A percentile compares a stretch with the other conserved stretches of the same genome.
Conservation (phyloP, 495 filamentous ascomycete species). For the Neurospora discreta region DNA sequence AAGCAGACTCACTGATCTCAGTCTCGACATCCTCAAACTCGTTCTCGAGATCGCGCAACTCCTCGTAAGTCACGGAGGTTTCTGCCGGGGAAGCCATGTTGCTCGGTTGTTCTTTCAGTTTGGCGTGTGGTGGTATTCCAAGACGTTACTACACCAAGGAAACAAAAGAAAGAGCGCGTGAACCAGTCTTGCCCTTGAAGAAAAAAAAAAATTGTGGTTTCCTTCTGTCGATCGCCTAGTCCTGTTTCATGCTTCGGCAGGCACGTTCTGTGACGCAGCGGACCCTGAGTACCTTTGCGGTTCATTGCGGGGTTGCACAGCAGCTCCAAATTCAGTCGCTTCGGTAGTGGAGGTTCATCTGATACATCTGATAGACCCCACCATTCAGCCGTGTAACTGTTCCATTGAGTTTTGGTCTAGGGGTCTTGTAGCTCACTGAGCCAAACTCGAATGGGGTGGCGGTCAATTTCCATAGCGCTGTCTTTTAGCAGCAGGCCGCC, state of each 20-base stretch:
- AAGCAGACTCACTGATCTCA: constrained; percentile 49
- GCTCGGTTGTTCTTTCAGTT: not conserved
- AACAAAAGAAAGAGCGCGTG: not conserved
- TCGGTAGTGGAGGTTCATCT: not conserved
- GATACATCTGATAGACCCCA: not conserved
- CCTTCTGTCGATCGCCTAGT: not conserved
- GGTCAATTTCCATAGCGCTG: not conserved
- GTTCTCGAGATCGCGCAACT: constrained; percentile 52
- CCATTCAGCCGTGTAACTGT: not conserved
- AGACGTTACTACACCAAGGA: not conserved
- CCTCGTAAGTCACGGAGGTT: constrained; percentile 37
- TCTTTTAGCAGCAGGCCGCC: not conserved
- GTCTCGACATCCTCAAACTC: constrained; percentile 61
- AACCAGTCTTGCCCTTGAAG: not conserved
- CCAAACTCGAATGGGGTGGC: not conserved
- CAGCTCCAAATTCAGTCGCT: not conserved
- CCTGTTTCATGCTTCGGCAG: not conserved
- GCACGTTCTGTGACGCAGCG: not conserved
- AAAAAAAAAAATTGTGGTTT: not conserved
- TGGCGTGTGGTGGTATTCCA: not conserved
- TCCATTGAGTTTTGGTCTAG: not conserved
- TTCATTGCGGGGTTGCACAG: not conserved
- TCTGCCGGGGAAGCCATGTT: constrained; percentile 21
- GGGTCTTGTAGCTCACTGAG: not conserved
- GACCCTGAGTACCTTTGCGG: not conserved